Evolutionary conservation across 2,329 filamentous ascomycete genomes (phyloP), one percentile per base, ranked within the genome.

Genomic region (Gnomoniopsis smithogilvyi): DNA sequence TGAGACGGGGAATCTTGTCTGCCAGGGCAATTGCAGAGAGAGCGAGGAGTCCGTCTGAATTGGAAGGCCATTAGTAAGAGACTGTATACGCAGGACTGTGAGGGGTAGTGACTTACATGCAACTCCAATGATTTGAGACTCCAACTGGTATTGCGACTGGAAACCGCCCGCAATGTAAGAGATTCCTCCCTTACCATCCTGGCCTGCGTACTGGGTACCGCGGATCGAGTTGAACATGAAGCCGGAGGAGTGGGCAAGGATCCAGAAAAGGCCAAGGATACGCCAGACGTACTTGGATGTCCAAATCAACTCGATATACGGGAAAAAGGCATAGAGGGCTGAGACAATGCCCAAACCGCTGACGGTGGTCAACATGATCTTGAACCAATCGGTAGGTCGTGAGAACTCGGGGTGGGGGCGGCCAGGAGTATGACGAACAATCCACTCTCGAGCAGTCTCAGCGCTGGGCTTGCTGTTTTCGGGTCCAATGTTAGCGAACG

Each of bases 141-240:
- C 95, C 67, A 99, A 79, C 15, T 95, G 95, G 68, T 89, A 92
- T 72, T 99, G 95, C 72, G 87, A 96, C 73, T 94, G 92, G 76
- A 99, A 99, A 1, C 95, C 94, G 43, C 83, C 82, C 3, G 94
- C 91, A 74, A 99, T 95, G 74, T 98, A 98, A 70, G 77, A 90
- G 63, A 99, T 85, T 6, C 92, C 92, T 19, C 95, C 95, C 56
- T 84, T 86, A 41, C 92, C 91, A 71, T 98, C 87, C 46, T 89
- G 90, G 46, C 87, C 82, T 34, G 98, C 92, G 68, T 99, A 99
- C 2, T 95, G 95, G 2, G 96, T 91, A 73, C 95, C 94, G 67
- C 96, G 86, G 70, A 99, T 99, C 71, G 97, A 93, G 75, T 98
- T 99, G 83, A 96, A 99, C 96, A 99, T 99, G 76, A 98, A 93